A percentile compares a stretch with the other conserved stretches of the same genome.
Conservation (phyloP, 192 early-diverging fungal species). For the Backusella australiensis region DNA sequence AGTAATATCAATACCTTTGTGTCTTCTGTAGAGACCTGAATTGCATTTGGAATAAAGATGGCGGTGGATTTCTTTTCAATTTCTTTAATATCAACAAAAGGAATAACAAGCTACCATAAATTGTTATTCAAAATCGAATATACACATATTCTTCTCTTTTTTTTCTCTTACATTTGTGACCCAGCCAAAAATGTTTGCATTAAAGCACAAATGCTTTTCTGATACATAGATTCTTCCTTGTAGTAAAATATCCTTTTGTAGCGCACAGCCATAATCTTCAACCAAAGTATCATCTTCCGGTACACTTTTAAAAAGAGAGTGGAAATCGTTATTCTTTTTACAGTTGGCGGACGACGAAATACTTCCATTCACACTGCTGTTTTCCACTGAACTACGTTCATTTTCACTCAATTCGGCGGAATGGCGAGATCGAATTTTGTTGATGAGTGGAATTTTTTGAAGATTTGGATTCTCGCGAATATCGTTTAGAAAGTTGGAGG, state of each 20-base stretch:
- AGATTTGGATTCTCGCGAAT: background rate
- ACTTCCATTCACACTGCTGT: slow-evolving; percentile 8
- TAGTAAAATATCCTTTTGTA: slow-evolving; percentile 81
- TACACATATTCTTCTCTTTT: background rate
- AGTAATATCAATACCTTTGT: slow-evolving; percentile 32
- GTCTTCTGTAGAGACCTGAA: slow-evolving; percentile 64
- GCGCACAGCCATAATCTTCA: slow-evolving; percentile 68
- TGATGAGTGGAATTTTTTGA: slow-evolving; percentile 6
- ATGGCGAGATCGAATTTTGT: background rate
- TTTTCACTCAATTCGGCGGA: slow-evolving; percentile 29
- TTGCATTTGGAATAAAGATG: slow-evolving; percentile 81
- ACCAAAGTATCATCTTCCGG: slow-evolving; percentile 47
- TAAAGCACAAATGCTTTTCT: slow-evolving; percentile 71
- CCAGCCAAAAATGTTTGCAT: slow-evolving; percentile 85
- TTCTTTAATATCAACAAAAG: slow-evolving; percentile 67
- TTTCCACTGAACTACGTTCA: background rate
- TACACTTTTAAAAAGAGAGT: slow-evolving; percentile 45
- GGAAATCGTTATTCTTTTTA: slow-evolving; percentile 38
- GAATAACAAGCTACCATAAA: slow-evolving; percentile 50
- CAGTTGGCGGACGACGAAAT: background rate
- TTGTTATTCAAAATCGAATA: background rate
- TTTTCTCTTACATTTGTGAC: slow-evolving; percentile 53
- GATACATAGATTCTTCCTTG: slow-evolving; percentile 83
- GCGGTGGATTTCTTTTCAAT: slow-evolving; percentile 83
- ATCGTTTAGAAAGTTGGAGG: background rate